These are phyloP conservation scores for Xylaria castorea DNA, from an alignment of 495 filamentous ascomycete genomes.

Conservation along the genomic window DNA sequence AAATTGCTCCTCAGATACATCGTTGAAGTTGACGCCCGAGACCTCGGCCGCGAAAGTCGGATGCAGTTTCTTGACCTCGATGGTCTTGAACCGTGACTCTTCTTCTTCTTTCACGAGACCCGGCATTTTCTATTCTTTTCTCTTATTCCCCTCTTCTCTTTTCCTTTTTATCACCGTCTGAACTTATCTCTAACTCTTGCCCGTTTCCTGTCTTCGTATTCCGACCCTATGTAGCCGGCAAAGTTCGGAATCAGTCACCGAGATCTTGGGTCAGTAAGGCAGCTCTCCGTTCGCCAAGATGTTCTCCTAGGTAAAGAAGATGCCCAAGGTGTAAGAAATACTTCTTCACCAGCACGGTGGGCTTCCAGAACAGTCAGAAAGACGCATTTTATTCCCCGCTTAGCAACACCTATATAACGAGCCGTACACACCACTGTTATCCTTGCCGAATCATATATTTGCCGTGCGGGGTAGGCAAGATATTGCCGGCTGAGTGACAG, in stretches of 20 bases:
- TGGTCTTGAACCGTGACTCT: constrained; percentile 42
- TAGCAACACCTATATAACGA: not conserved
- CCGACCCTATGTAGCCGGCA: not conserved
- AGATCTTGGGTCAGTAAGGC: not conserved
- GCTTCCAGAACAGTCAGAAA: not conserved
- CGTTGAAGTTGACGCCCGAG: constrained; percentile 56
- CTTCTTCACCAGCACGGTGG: not conserved
- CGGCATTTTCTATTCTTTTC: constrained; percentile 32
- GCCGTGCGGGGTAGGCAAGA: constrained; percentile 26
- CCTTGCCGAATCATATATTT: constrained; percentile 36
- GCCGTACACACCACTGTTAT: constrained; percentile 11
- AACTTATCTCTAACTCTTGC: not conserved
- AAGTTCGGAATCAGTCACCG: not conserved
- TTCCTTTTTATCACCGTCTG: not conserved
- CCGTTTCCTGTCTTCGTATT: not conserved
- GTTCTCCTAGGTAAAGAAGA: not conserved
- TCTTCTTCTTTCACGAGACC: constrained; percentile 34
- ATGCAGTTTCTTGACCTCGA: constrained; percentile 54
- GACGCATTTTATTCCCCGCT: constrained; percentile 15
- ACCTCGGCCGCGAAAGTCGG: constrained; percentile 64
- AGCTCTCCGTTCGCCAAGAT: not conserved
- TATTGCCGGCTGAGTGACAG: not conserved
- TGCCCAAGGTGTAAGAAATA: not conserved
- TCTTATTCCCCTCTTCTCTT: not conserved
- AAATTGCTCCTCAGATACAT: constrained; percentile 54